Percentiles rank a stretch among this genome's conserved stretches.
Conservation (phyloP, 139 green algal species). For the Volvox reticuliferus region DNA sequence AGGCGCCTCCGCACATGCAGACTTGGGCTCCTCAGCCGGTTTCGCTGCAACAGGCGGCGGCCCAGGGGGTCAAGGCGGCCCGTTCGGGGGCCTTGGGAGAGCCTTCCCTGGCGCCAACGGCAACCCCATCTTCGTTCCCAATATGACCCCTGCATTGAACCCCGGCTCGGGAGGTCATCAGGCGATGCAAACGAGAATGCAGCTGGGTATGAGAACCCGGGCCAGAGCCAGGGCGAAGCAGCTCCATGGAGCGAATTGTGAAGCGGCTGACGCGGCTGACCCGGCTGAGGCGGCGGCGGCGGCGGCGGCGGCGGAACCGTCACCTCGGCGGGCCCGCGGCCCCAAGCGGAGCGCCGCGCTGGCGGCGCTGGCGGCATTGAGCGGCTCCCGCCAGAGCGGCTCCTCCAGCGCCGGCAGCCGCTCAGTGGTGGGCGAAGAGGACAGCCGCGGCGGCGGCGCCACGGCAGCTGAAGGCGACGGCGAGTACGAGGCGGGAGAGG, state of each 20-base stretch:
- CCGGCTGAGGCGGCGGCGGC: background rate
- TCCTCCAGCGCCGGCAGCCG: background rate
- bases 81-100: too few species aligned
- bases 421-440: background rate
- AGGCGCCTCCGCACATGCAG: background rate
- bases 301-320: too few species aligned
- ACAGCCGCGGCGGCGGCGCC: background rate
- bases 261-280: too few species aligned
- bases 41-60: background rate
- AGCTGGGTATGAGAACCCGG: background rate
- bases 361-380: background rate
- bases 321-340: background rate
- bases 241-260: too few species aligned
- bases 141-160: background rate
- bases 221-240: background rate
- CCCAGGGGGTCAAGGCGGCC: background rate
- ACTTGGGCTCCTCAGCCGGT: too few species aligned
- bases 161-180: background rate
- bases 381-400: background rate
- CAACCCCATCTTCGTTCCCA: background rate
- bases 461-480: background rate
- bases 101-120: too few species aligned
- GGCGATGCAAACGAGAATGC: background rate
- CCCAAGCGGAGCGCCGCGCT: conserved; percentile 13
- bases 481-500: background rate